A percentile compares a stretch with the other conserved stretches of the same genome.
Conservation (phyloP, 768 basidiomycete species). For the Clitopilus hobsonii region DNA sequence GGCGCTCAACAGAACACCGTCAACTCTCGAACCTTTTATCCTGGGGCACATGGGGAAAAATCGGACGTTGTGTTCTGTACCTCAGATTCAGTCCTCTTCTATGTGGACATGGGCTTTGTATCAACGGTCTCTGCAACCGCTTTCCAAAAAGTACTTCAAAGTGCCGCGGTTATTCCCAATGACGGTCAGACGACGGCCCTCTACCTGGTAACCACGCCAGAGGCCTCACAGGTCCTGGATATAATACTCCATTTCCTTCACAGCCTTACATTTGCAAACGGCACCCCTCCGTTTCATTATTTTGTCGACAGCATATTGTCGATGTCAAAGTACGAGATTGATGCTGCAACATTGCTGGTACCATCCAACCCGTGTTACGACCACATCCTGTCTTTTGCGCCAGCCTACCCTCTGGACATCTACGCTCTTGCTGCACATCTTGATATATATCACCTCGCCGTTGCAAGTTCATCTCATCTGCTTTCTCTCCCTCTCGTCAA, state of each 20-base stretch:
- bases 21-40: constrained; percentile 14
- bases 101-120: constrained; percentile 16
- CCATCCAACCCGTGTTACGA: constrained; percentile 31
- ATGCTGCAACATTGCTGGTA: constrained; percentile 23
- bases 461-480: constrained; percentile 43
- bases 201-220: constrained; percentile 14
- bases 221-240: constrained; percentile 23
- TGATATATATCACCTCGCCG: constrained; percentile 45
- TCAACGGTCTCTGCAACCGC: constrained; percentile 12
- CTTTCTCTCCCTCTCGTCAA: constrained; percentile 39
- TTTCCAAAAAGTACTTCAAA: constrained; percentile 7
- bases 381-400: constrained; percentile 38
- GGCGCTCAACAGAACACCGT: not conserved
- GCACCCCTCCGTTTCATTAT: constrained; percentile 11
- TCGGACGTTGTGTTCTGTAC: constrained; percentile 13
- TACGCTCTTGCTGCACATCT: constrained; percentile 43
- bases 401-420: constrained; percentile 38
- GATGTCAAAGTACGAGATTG: constrained; percentile 36
- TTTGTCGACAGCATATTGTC: constrained; percentile 17
- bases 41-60: not conserved
- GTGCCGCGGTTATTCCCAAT: too few species aligned
- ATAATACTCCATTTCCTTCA: constrained; percentile 29
- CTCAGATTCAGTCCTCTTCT: constrained; percentile 22
- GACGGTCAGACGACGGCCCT: too few species aligned
- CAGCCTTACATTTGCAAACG: constrained; percentile 19